phyloP scores from a whole-genome alignment of 2,329 filamentous ascomycete species.

The Xylogone sp. region DNA sequence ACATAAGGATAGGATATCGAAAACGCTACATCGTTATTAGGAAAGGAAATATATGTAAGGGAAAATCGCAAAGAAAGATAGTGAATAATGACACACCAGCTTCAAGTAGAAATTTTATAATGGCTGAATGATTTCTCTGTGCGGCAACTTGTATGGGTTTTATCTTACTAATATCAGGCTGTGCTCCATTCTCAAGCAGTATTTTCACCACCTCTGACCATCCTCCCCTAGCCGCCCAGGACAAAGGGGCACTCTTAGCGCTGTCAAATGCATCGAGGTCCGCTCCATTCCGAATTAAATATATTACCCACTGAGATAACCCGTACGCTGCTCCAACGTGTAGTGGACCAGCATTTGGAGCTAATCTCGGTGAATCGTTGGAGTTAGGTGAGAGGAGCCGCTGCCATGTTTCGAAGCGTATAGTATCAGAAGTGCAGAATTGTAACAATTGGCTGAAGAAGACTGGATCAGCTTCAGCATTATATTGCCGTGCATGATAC shows the following conservation, averaged over 20 bases:
- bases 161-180: conserved; percentile 20
- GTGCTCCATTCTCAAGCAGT: conserved; percentile 12
- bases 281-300: conserved; percentile 7
- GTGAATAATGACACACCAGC: conserved; percentile 22
- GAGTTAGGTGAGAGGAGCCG: background rate
- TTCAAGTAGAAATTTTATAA: conserved; percentile 27
- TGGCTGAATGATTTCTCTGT: conserved; percentile 22
- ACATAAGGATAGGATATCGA: conserved; percentile 9
- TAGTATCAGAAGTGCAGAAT: background rate
- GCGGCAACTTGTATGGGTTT: conserved; percentile 34
- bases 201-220: conserved; percentile 5
- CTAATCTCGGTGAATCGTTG: background rate
- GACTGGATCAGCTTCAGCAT: background rate
- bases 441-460: background rate
- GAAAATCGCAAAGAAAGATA: background rate
- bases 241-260: conserved; percentile 12
- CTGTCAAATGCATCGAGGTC: conserved; percentile 8
- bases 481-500: conserved; percentile 9
- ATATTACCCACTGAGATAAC: conserved; percentile 5
- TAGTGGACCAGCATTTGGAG: background rate
- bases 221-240: conserved; percentile 18
- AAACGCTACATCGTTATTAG: conserved; percentile 19
- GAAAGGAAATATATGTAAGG: background rate
- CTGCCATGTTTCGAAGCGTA: conserved; percentile 1
- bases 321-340: conserved; percentile 12